Evolutionary conservation across 75 land plant species (phyloP), one percentile per base, ranked within the genome.

Genomic region (Larix kaempferi): DNA sequence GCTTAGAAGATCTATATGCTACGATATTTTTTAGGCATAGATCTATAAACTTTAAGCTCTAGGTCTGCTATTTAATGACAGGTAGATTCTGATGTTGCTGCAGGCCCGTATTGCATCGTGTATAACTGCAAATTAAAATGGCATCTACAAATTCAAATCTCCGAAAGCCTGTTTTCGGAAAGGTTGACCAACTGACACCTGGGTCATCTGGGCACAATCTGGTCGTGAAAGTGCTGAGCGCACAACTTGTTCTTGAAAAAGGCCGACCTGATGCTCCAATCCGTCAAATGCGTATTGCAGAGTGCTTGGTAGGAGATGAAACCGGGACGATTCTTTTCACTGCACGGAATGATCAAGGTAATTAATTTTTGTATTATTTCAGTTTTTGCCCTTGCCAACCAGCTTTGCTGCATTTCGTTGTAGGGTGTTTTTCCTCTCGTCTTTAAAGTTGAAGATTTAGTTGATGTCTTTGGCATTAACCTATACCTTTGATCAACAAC

Each of bases 271-370:
- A 85, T 27, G 74, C 76, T 60, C 75, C 84, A 56, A 81, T 87
- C 74, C 90, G 90, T 16, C 86, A 83, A 44, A 87, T 85, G 41
- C 84, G 88, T 37, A 90, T 90, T 78, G 90, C 92, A 12, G 92
- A 90, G 77, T 90, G 92, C 61, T 75, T 88, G 37, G 85, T 90
- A 44, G 92, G 92, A 0, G 92, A 90, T 64, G 90, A 90, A 25
- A 88, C 92, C 56, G 92, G 86, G 3, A 83, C 85, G 49, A 88
- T 90, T 75, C 82, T 90, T 59, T 90, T 90, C 85, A 90, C 92
- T 27, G 92, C 92, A 7, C 63, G 92, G 6, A 90, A 90, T 64
- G 90, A 90, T 37, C 92, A 90, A 80, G 91, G 91, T 89, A 58
- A 58, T 58, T 21, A 6, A 11, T 10, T 11, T 49, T 49, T 49